Conservation (phyloP, 164 flowering plant species). For the Stephania cephalantha region DNA sequence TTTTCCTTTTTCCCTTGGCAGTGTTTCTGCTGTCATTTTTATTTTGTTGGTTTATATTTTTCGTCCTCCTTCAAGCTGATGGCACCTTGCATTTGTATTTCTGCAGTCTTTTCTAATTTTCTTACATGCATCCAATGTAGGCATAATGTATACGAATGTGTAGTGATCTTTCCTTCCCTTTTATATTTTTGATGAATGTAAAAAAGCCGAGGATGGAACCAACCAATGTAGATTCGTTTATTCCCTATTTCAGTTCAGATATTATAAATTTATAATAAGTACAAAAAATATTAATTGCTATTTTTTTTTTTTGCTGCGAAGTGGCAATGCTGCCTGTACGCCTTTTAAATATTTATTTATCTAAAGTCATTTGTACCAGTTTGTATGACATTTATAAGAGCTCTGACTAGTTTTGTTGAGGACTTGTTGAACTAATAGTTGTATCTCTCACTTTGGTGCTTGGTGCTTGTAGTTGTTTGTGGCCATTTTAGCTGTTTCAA, state of each 20-base stretch:
- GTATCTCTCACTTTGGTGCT: constrained; percentile 10
- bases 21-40: background rate
- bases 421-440: background rate
- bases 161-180: background rate
- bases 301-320: background rate
- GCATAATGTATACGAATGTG: background rate
- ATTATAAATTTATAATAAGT: too few species aligned
- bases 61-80: background rate
- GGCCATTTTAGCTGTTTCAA: constrained; percentile 53
- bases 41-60: background rate
- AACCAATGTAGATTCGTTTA: background rate
- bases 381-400: background rate
- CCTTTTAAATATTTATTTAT: background rate
- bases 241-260: too few species aligned
- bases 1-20: background rate
- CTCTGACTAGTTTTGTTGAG: background rate
- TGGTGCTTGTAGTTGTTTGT: constrained; percentile 56
- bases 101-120: background rate
- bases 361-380: background rate
- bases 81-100: background rate
- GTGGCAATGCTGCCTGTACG: background rate
- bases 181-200: background rate
- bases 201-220: background rate
- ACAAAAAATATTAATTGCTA: too few species aligned
- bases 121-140: background rate